Percentiles rank a stretch among this genome's conserved stretches.
These are phyloP conservation scores for Achaetomiella virescens DNA, from an alignment of 495 filamentous ascomycete genomes.

Conservation along the genomic window DNA sequence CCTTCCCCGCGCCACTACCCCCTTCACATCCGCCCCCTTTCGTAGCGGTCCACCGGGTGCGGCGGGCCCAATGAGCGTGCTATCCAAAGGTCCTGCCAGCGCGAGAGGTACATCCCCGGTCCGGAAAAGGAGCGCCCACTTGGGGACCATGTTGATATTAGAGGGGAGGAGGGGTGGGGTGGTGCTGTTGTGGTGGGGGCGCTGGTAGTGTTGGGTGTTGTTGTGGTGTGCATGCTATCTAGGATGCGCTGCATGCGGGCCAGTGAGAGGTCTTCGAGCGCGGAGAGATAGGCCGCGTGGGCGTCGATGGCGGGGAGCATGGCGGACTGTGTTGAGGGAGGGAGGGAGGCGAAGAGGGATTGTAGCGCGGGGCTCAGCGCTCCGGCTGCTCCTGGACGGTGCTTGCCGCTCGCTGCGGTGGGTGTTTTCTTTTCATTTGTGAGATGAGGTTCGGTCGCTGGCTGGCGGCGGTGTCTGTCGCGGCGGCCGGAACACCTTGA, in stretches of 20 bases:
- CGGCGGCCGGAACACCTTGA: constrained; percentile 26
- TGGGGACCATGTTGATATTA: neutral
- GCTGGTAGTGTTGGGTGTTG: neutral
- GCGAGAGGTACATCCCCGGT: constrained; percentile 56
- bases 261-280: constrained; percentile 42
- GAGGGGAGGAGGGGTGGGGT: neutral
- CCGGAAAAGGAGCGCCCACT: constrained; percentile 23
- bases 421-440: neutral
- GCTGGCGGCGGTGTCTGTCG: neutral
- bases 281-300: constrained; percentile 48
- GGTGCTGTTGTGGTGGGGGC: neutral
- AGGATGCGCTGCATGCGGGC: constrained; percentile 42
- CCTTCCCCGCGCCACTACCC: constrained; percentile 43
- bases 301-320: constrained; percentile 42
- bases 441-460: neutral
- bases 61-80: constrained; percentile 52
- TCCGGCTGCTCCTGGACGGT: constrained; percentile 28
- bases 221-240: constrained; percentile 20
- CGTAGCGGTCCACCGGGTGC: constrained; percentile 38
- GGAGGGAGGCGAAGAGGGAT: constrained; percentile 40
- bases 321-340: constrained; percentile 25
- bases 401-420: neutral
- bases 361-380: constrained; percentile 42
- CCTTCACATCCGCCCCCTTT: constrained; percentile 46
- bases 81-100: constrained; percentile 60